phyloP scores from a whole-genome alignment of 345 rosid species.

The Anacardium occidentale region DNA sequence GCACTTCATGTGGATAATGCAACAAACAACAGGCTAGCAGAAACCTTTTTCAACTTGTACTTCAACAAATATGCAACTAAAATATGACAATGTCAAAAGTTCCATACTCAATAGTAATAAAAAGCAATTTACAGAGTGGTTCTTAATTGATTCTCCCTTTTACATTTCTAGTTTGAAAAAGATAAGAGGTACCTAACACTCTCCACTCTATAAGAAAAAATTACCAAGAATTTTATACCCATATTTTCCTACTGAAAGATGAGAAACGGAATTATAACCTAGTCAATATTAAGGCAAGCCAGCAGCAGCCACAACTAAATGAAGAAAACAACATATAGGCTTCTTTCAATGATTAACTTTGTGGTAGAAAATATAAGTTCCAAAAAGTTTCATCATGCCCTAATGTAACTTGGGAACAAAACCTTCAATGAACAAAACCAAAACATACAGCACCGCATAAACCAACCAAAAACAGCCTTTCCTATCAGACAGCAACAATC shows the following conservation, averaged over 20 bases:
- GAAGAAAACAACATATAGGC: not conserved
- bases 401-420: not conserved
- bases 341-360: not conserved
- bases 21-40: not conserved
- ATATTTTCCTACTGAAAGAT: not conserved
- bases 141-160: too few relatives aligned
- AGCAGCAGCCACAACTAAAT: not conserved
- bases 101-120: not conserved
- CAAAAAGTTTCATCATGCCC: not conserved
- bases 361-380: not conserved
- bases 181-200: not conserved
- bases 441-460: not conserved
- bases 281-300: not conserved
- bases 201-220: not conserved
- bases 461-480: not conserved
- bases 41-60: not conserved
- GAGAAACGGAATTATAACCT: not conserved
- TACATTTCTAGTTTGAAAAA: not conserved
- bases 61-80: not conserved
- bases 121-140: not conserved
- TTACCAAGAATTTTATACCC: constrained; percentile 11
- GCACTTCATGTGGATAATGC: not conserved
- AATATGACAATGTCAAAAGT: not conserved
- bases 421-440: not conserved
- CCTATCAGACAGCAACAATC: not conserved